Evolutionary conservation across 176 grass and related monocot genomes (phyloP), one percentile per base, ranked within the genome.

Genomic region (Zoysia pacifica): DNA sequence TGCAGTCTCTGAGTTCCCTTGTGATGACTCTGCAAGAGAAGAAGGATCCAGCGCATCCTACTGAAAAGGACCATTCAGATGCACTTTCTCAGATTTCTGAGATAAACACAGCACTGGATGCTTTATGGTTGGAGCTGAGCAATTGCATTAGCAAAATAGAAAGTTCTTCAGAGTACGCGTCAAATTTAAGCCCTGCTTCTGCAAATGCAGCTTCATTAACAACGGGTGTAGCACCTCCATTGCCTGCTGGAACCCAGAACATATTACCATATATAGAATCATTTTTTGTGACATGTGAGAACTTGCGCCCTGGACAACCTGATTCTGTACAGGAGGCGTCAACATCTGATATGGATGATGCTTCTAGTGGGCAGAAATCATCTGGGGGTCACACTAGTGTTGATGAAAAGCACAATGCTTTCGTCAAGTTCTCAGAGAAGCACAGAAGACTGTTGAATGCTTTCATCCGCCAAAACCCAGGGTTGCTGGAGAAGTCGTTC

Each of bases 81-180:
- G 84, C 90, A 5, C 48, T 99, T 50, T 88, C 88, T 18, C 90
- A 96, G 76, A 88, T 95, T 61, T 89, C 83, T 65, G 88, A 95
- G 72, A 99, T 96, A 80, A 99, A 99, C 72, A 73, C 70, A 40
- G 81, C 97, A 79, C 61, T 99, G 70, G 93, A 96, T 87, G 81
- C 79, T 55, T 69, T 99, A 65, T 99, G 97, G 97, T 82, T 95
- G 42, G 90, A 99, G 58, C 76, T 99, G 76, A 99, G 97, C 81
- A 96, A 88, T 79, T 96, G 90, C 81, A 99, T 99, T 82, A 95
- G 90, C 88, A 99, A 96, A 90, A 96, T 99, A 41, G 97, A 99
- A 74, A 85, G 77, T 65, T 93, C 97, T 71, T 92, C 92, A 70
- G 92, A 94, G 62, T 87, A 91, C 65, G 68, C 79, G 28, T 79